A percentile compares a stretch with the other conserved stretches of the same genome.
Conservation (phyloP, 768 basidiomycete species). For the Tylopilus sp. region DNA sequence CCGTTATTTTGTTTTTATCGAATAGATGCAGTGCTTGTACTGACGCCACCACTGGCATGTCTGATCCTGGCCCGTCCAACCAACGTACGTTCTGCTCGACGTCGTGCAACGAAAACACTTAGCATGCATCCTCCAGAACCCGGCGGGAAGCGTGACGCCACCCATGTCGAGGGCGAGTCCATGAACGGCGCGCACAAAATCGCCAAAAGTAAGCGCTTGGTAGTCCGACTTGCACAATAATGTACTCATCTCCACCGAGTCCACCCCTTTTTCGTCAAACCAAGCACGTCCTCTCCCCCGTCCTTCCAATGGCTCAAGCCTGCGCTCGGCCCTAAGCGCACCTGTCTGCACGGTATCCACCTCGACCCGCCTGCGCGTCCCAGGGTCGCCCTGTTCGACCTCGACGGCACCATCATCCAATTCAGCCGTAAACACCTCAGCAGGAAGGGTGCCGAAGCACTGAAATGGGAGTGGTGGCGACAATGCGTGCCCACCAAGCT, state of each 20-base stretch:
- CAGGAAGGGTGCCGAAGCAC: slow-evolving; percentile 28
- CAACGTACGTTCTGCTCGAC: slow-evolving; percentile 13
- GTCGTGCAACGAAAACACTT: neutral
- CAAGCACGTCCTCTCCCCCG: slow-evolving; percentile 2
- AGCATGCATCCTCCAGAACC: slow-evolving; percentile 3
- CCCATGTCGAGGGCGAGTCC: slow-evolving; percentile 13
- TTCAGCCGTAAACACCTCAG: slow-evolving; percentile 29
- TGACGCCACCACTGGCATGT: slow-evolving; percentile 6
- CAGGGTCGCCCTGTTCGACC: slow-evolving; percentile 80
- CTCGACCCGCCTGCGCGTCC: slow-evolving; percentile 32
- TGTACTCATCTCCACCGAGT: slow-evolving; percentile 24
- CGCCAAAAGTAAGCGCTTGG: slow-evolving; percentile 22
- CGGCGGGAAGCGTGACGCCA: slow-evolving; percentile 17
- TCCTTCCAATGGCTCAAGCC: slow-evolving; percentile 34
- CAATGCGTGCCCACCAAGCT: slow-evolving; percentile 58
- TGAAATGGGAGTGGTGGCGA: slow-evolving; percentile 67
- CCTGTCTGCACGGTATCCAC: slow-evolving; percentile 35
- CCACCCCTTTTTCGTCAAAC: slow-evolving; percentile 42
- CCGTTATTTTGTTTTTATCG: slow-evolving; percentile 19
- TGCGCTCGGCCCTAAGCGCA: slow-evolving; percentile 32
- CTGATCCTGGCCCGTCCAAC: slow-evolving; percentile 14
- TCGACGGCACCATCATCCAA: slow-evolving; percentile 87
- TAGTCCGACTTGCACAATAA: neutral
- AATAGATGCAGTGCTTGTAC: neutral
- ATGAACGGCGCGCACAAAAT: slow-evolving; percentile 20